Percentiles rank a stretch among this genome's conserved stretches.
Evolutionary conservation across 2,329 filamentous ascomycete species (phyloP).

Genomic region (Seiridium unicorne): DNA sequence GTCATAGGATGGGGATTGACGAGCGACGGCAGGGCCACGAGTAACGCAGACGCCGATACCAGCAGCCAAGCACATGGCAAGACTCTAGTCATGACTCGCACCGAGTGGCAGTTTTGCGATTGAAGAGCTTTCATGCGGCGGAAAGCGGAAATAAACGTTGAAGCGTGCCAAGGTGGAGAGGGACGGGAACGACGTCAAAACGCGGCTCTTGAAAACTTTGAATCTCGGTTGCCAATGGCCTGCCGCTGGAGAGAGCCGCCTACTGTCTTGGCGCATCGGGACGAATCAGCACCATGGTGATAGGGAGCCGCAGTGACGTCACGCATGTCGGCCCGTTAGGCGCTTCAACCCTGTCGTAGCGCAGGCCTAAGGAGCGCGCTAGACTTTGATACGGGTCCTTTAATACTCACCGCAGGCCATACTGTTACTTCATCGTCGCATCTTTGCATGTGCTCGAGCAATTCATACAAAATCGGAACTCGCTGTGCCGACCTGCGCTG

Average conservation of each 20-base stretch:
- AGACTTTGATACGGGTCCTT: background rate
- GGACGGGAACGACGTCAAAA: background rate
- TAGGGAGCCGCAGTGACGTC: conserved; percentile 3
- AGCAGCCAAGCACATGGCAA: no score
- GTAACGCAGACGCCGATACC: no score
- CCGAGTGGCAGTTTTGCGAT: no score
- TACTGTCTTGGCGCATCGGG: background rate
- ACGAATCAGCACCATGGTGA: background rate
- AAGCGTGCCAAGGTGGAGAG: no score
- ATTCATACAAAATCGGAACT: background rate
- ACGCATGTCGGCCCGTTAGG: conserved; percentile 1
- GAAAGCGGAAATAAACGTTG: no score
- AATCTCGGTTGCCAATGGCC: background rate
- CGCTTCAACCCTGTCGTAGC: background rate
- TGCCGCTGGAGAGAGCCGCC: background rate
- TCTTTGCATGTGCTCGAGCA: background rate
- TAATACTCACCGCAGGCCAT: background rate
- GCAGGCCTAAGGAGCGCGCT: background rate
- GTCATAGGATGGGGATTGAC: background rate
- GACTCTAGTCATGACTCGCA: no score
- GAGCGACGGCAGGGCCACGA: no score
- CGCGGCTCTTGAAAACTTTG: background rate
- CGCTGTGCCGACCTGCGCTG: background rate
- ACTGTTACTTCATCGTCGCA: background rate
- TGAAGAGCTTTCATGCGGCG: no score